Percentiles rank a stretch among this genome's conserved stretches.
phyloP scores from a whole-genome alignment of 2,329 filamentous ascomycete species.

The Boeremia lycopersici region DNA sequence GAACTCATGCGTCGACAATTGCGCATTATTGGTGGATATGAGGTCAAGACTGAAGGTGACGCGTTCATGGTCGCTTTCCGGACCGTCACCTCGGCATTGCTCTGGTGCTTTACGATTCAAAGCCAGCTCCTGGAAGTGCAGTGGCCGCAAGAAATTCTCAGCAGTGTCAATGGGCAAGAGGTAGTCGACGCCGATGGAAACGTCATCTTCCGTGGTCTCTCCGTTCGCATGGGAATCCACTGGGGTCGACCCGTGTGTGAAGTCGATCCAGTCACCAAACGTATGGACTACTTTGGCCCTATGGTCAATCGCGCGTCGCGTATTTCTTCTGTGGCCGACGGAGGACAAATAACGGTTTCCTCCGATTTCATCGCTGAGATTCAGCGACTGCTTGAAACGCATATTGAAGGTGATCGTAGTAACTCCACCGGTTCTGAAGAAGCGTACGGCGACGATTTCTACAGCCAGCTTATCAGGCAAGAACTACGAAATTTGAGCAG shows the following conservation, averaged over 20 bases:
- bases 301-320: constrained; percentile 98
- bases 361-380: constrained; percentile 97
- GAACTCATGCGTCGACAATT: constrained; percentile 94
- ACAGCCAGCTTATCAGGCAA: constrained; percentile 78
- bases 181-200: constrained; percentile 82
- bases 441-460: constrained; percentile 74
- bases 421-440: constrained; percentile 74
- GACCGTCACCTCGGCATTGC: constrained; percentile 88
- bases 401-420: constrained; percentile 80
- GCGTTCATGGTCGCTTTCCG: constrained; percentile 99
- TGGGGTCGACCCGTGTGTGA: constrained; percentile 95
- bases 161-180: constrained; percentile 82
- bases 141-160: constrained; percentile 93
- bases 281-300: constrained; percentile 99
- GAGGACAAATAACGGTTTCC: constrained; percentile 95
- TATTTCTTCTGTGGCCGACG: constrained; percentile 92
- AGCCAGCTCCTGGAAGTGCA: constrained; percentile 82
- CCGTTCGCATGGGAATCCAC: constrained; percentile 96
- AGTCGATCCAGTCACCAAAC: constrained; percentile 91
- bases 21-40: constrained; percentile 92
- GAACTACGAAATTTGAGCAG: constrained; percentile 86
- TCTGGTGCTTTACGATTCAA: constrained; percentile 97
- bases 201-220: constrained; percentile 90
- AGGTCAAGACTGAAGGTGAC: constrained; percentile 99
- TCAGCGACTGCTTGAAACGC: constrained; percentile 85